Conservation (phyloP, 2,329 filamentous ascomycete genomes). For the Cytospora piceae region DNA sequence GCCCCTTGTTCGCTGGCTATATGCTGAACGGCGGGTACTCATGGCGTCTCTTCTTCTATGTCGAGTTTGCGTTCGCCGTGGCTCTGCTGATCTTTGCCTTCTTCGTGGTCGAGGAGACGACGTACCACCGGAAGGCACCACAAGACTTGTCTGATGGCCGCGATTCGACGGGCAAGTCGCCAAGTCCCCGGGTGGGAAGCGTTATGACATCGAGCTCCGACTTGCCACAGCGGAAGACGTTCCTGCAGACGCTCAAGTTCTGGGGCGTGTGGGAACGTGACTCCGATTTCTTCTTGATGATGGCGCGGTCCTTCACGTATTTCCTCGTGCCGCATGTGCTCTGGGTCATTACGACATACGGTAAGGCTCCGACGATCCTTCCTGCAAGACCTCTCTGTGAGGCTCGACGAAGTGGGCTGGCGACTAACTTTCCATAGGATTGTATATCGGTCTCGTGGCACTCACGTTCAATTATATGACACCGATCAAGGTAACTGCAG, state of each 20-base stretch:
- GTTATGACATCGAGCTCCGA: slow-evolving; percentile 1
- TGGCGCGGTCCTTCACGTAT: slow-evolving; percentile 50
- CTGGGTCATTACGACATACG: slow-evolving; percentile 54
- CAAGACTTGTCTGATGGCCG: slow-evolving; percentile 16
- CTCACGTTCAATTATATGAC: slow-evolving; percentile 55
- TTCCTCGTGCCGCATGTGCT: slow-evolving; percentile 52
- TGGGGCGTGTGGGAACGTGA: slow-evolving; percentile 49
- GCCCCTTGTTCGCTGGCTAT: slow-evolving; percentile 62
- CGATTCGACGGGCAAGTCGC: slow-evolving; percentile 27
- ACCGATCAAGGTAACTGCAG: slow-evolving; percentile 48
- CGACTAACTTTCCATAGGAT: slow-evolving; percentile 34
- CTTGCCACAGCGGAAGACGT: slow-evolving; percentile 46
- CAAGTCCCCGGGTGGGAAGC: not conserved
- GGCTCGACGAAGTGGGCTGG: not conserved
- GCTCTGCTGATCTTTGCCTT: slow-evolving; percentile 39
- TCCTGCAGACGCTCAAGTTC: slow-evolving; percentile 46
- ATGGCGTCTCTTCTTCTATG: slow-evolving; percentile 65
- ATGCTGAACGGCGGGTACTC: slow-evolving; percentile 62
- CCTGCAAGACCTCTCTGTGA: no score
- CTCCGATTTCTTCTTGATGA: slow-evolving; percentile 49
- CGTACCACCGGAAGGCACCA: slow-evolving; percentile 35
- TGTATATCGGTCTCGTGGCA: slow-evolving; percentile 54
- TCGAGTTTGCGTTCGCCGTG: slow-evolving; percentile 55
- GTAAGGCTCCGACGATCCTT: slow-evolving; percentile 34
- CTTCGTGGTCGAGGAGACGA: slow-evolving; percentile 42